Percentiles rank a stretch among this genome's conserved stretches.
These are phyloP conservation scores for Metarhizium robertsii DNA, from an alignment of 2,329 filamentous ascomycete genomes.

Conservation along the genomic window DNA sequence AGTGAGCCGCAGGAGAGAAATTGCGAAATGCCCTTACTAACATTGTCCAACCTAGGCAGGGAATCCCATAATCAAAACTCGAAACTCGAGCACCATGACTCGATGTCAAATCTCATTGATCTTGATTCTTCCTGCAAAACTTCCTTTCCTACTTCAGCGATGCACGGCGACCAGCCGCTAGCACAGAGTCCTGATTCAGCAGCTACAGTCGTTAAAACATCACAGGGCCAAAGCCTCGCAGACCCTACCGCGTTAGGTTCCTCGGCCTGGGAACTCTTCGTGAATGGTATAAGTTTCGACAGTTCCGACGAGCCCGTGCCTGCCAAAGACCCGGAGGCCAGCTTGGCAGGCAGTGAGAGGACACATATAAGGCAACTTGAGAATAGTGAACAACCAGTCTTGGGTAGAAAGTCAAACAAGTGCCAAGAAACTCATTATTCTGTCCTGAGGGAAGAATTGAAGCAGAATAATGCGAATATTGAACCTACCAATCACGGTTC, in stretches of 20 bases:
- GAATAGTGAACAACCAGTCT: background rate
- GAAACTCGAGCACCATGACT: background rate
- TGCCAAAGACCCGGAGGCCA: background rate
- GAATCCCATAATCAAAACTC: background rate
- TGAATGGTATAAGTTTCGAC: slow-evolving; percentile 22
- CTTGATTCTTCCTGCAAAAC: background rate
- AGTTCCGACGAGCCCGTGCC: slow-evolving; percentile 4
- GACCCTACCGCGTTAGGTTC: slow-evolving; percentile 10
- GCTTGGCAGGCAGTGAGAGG: background rate
- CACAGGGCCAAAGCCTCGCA: slow-evolving; percentile 16
- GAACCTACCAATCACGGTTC: background rate
- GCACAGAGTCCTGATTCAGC: slow-evolving; percentile 18
- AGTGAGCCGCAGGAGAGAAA: slow-evolving; percentile 4
- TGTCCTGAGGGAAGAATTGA: background rate
- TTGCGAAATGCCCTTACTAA: background rate
- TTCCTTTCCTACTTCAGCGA: background rate
- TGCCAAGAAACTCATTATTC: background rate
- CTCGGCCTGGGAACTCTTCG: slow-evolving; percentile 20
- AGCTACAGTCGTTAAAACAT: slow-evolving; percentile 29
- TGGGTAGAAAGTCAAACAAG: background rate
- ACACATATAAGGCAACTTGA: background rate
- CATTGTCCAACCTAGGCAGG: background rate
- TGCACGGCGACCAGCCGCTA: background rate
- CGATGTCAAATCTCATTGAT: slow-evolving; percentile 1
- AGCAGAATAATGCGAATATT: background rate